Conservation (phyloP, 2,329 filamentous ascomycete species). For the Rasamsonia emersonii region DNA sequence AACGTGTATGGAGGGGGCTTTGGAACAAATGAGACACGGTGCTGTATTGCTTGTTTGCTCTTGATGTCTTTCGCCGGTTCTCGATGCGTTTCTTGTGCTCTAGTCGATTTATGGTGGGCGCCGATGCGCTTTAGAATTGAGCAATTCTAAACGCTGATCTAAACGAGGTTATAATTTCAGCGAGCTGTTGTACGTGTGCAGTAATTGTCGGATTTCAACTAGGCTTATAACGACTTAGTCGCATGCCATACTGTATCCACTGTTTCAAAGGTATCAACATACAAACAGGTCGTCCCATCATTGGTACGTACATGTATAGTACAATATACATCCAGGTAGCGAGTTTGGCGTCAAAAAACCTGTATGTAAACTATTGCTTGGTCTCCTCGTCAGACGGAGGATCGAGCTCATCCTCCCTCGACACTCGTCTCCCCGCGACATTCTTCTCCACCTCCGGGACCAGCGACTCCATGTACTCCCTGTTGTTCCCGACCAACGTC, state of each 20-base stretch:
- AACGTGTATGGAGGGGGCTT: not conserved
- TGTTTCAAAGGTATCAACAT: too few relatives aligned
- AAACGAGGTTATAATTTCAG: too few relatives aligned
- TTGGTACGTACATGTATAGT: too few relatives aligned
- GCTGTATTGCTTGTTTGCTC: not conserved
- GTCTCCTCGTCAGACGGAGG: conserved; percentile 24
- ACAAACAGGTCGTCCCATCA: too few relatives aligned
- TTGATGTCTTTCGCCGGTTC: too few relatives aligned
- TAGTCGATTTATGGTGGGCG: too few relatives aligned
- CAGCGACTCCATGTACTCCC: conserved; percentile 67
- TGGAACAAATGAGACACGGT: conserved; percentile 1
- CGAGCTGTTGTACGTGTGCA: too few relatives aligned
- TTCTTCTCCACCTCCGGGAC: conserved; percentile 68
- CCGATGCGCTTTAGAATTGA: conserved; percentile 10
- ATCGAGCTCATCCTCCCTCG: conserved; percentile 64
- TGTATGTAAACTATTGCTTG: not conserved
- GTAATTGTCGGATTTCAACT: too few relatives aligned
- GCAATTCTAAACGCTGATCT: conserved; percentile 7
- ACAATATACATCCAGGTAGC: not conserved
- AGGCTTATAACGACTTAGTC: too few relatives aligned
- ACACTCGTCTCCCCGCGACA: conserved; percentile 63
- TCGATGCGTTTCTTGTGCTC: too few relatives aligned
- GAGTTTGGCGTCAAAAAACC: not conserved
- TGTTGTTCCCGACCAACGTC: conserved; percentile 71
- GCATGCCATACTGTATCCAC: too few relatives aligned